Evolutionary conservation across 495 filamentous ascomycete genomes (phyloP).

Genomic region (Cladorrhinum samala): DNA sequence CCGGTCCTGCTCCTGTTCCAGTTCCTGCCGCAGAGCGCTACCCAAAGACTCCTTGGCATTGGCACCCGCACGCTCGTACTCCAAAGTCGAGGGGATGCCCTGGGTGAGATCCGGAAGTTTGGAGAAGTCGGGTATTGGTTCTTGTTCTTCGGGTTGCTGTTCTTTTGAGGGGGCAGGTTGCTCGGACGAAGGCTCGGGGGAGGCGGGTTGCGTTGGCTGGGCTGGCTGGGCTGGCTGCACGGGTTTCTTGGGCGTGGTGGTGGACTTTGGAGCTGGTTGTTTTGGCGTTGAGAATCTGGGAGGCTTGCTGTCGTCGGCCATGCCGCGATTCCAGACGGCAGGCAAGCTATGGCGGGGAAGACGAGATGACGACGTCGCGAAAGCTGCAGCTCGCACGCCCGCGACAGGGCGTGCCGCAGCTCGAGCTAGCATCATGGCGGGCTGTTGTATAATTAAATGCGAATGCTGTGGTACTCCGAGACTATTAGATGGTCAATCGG

Average conservation of each 20-base stretch:
- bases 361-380: constrained; percentile 23
- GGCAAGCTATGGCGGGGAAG: constrained; percentile 18
- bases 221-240: constrained; percentile 13
- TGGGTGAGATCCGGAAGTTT: constrained; percentile 83
- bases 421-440: constrained; percentile 36
- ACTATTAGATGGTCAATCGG: too few relatives aligned
- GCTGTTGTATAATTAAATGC: too few relatives aligned
- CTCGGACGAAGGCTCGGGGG: constrained; percentile 6
- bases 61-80: constrained; percentile 52
- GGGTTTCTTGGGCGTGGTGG: background rate
- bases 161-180: constrained; percentile 1
- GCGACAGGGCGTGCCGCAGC: constrained; percentile 32
- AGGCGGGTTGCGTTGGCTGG: constrained; percentile 1
- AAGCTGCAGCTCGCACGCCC: constrained; percentile 17
- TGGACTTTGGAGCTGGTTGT: constrained; percentile 11
- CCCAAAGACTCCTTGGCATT: too few relatives aligned
- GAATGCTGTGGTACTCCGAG: too few relatives aligned
- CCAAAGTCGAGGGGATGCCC: constrained; percentile 85
- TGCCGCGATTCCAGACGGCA: constrained; percentile 34
- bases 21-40: too few relatives aligned
- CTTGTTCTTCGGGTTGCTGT: constrained; percentile 16
- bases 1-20: too few relatives aligned
- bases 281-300: constrained; percentile 21
- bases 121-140: constrained; percentile 38
- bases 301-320: constrained; percentile 33